Conservation (phyloP, 768 basidiomycete genomes). For the Pleurotus ostreatus region DNA sequence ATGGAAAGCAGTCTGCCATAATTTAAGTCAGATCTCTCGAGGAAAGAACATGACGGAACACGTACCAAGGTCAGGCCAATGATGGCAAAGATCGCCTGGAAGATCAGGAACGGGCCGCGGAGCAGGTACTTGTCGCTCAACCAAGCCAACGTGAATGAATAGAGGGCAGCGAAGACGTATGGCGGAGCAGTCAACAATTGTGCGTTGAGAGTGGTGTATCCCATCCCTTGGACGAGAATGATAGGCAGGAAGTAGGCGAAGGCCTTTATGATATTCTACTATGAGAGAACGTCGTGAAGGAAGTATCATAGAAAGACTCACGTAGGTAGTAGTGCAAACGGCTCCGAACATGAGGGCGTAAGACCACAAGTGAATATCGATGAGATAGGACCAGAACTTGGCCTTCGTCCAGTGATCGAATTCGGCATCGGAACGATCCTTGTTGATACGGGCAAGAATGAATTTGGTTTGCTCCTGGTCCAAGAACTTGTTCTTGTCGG, state of each 20-base stretch:
- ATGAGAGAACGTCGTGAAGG: background rate
- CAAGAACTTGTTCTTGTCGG: slow-evolving; percentile 30
- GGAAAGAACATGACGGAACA: no score
- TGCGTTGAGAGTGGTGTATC: slow-evolving; percentile 23
- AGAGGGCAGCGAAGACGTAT: slow-evolving; percentile 28
- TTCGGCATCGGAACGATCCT: slow-evolving; percentile 34
- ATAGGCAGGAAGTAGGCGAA: slow-evolving; percentile 28
- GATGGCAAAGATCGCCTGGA: slow-evolving; percentile 28
- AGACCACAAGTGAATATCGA: slow-evolving; percentile 29
- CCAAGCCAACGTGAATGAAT: slow-evolving; percentile 31
- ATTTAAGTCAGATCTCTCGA: background rate
- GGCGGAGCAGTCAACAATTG: slow-evolving; percentile 33
- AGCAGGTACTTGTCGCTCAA: slow-evolving; percentile 30
- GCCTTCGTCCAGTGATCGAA: slow-evolving; percentile 26
- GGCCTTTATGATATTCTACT: slow-evolving; percentile 5
- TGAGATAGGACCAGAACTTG: slow-evolving; percentile 29
- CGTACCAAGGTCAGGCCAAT: slow-evolving; percentile 25
- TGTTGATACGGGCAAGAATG: slow-evolving; percentile 29
- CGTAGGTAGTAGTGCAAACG: slow-evolving; percentile 28
- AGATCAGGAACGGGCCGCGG: slow-evolving; percentile 25
- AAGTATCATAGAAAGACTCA: slow-evolving; percentile 9
- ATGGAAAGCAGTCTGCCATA: slow-evolving; percentile 5
- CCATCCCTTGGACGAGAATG: slow-evolving; percentile 29
- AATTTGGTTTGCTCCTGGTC: slow-evolving; percentile 25
- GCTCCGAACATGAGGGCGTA: slow-evolving; percentile 33